Evolutionary conservation across 2,329 filamentous ascomycete genomes (phyloP).

Genomic region (Hypoxylon sp.): DNA sequence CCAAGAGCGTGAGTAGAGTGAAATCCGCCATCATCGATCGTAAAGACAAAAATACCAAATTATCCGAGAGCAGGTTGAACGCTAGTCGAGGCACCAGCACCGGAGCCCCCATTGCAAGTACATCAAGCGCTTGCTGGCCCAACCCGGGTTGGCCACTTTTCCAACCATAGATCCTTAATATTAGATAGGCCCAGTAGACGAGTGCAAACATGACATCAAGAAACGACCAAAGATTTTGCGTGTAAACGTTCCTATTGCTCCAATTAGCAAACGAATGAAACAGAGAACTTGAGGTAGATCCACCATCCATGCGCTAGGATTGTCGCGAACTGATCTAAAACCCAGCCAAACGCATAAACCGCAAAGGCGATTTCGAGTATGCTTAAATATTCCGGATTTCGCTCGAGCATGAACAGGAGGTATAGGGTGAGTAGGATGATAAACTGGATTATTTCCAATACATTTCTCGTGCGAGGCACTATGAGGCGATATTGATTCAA

Average conservation of each 20-base stretch:
- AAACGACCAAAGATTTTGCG: slow-evolving; percentile 91
- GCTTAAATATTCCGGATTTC: slow-evolving; percentile 71
- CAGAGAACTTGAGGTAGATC: slow-evolving; percentile 39
- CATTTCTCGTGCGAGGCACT: slow-evolving; percentile 82
- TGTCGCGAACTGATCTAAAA: slow-evolving; percentile 81
- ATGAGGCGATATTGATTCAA: slow-evolving; percentile 89
- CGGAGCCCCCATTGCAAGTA: slow-evolving; percentile 84
- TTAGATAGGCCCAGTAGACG: slow-evolving; percentile 78
- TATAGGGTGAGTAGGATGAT: slow-evolving; percentile 78
- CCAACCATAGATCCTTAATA: slow-evolving; percentile 76
- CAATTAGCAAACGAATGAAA: slow-evolving; percentile 21
- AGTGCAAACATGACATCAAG: slow-evolving; percentile 83
- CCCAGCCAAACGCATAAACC: slow-evolving; percentile 84
- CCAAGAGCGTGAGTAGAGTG: slow-evolving; percentile 80
- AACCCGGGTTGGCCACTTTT: slow-evolving; percentile 62
- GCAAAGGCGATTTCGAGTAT: slow-evolving; percentile 76
- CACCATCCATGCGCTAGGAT: slow-evolving; percentile 80
- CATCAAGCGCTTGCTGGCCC: slow-evolving; percentile 79
- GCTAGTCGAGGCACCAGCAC: slow-evolving; percentile 83
- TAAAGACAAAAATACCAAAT: slow-evolving; percentile 85
- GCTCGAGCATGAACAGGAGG: slow-evolving; percentile 78
- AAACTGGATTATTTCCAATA: slow-evolving; percentile 83
- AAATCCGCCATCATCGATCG: slow-evolving; percentile 91
- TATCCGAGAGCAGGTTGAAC: slow-evolving; percentile 87
- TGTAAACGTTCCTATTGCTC: slow-evolving; percentile 78